Evolutionary conservation across 768 basidiomycete species (phyloP), one percentile per base, ranked within the genome.

Genomic region (Pleurotus djamor): DNA sequence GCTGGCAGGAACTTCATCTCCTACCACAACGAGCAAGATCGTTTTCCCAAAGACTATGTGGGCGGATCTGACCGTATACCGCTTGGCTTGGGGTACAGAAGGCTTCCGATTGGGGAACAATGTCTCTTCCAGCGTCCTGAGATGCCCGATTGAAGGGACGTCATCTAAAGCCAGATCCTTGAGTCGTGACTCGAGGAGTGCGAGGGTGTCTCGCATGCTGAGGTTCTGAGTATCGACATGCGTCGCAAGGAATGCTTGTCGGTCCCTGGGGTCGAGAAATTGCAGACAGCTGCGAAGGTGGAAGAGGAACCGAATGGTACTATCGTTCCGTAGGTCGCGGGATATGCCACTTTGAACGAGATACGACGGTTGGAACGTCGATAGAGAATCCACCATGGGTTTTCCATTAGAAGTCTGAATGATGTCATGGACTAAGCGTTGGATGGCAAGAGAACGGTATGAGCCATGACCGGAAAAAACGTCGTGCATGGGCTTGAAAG

Each of bases 351-450:
- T 83, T 67, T 92, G 92, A 28, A 95, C 84, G 36, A 96, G 79
- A 67, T 85, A 92, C 2, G 92, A 94, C 5, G 92, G 90, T 50
- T 94, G 91, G 34, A 86, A 91, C 35, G 90, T 85, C 17, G 93
- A 94, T 12, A 92, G 76, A 6, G 91, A 89, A 67, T 94, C 91
- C 5, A 91, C 77, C 33, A 84, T 72, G 3, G 83, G 67, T 21
- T 78, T 72, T 34, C 81, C 72, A 33, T 74, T 72, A n/a, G 86
- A 85, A 54, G 73, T 73, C 59, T 72, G 68, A 52, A 91, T 74
- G 51, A 89, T 78, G 45, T 74, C 72, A 51, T 74, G 72, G 17
- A 88, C 71, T 16, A 82, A 69, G n/a, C 67, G 64, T 55, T 70
- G 74, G 47, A 74, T 74, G n/a, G 69, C 68, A 5, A 66, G 62